Evolutionary conservation across 495 filamentous ascomycete genomes (phyloP), one percentile per base, ranked within the genome.

Genomic region (Podospora anserina): DNA sequence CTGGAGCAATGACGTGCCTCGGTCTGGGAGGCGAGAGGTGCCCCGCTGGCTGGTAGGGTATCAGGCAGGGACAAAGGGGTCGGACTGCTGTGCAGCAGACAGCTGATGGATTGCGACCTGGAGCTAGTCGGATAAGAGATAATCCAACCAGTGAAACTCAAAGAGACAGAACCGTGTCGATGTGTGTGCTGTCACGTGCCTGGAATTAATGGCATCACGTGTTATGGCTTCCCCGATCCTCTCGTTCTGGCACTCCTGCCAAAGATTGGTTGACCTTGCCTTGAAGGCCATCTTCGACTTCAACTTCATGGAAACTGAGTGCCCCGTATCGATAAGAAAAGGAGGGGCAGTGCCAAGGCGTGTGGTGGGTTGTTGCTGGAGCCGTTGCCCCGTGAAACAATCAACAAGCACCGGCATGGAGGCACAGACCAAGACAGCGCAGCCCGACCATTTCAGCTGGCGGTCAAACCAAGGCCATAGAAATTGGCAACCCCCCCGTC

Each of bases 381-480:
- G 11, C 65, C 59, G 68, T 70, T 70, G 68, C 68, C 65, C 64
- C 23, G 65, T 44, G 64, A 63, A 66, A 70, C 61, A 64, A 44
- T 28, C 57, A 70, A 67, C 68, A 70, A 61, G 26, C 56, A 55
- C 55, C 23, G 7, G 55, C 55, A 53, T 5, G 28, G 34, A 58
- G 61, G 55, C 57, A 53, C 28, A 54, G 62, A 60, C 64, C 64
- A 19, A 49, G n/a, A 64, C 15, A n/a, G 30, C 27, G 18, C 26
- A 18, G 16, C 15, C 5, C 18, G 28, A 19, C 28, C 28, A 15
- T 32, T 32, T 57, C n/a, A 5, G 11, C 13, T 19, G 13, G 23
- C 56, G 32, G 27, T 59, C 60, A 20, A 20, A 44, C 19, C 19
- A 49, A n/a, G n/a, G 23, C 19, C 19, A 49, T n/a, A 58, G n/a